Evolutionary conservation across 805 yeast genomes (phyloP).

Genomic region (Wickerhamiella cacticola): DNA sequence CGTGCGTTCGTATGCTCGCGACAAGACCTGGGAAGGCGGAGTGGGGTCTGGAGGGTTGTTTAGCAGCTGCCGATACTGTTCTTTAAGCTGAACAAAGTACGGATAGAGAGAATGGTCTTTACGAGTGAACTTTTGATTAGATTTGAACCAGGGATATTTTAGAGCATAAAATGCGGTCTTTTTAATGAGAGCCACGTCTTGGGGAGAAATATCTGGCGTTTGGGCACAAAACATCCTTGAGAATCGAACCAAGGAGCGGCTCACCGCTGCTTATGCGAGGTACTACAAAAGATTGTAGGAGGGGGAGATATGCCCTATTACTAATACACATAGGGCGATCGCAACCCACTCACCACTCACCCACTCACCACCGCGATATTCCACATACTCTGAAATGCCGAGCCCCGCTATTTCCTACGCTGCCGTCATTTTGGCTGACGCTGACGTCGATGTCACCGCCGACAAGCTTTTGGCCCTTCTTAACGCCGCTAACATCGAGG

Average conservation of each 20-base stretch:
- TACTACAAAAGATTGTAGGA: no score
- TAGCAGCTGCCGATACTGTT: constrained; percentile 37
- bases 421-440: constrained; percentile 95
- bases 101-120: constrained; percentile 47
- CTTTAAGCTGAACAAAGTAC: constrained; percentile 38
- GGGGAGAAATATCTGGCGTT: constrained; percentile 34
- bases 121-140: constrained; percentile 42
- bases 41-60: neutral
- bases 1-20: constrained; percentile 14
- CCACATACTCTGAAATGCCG: constrained; percentile 18
- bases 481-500: constrained; percentile 67
- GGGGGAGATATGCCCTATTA: neutral
- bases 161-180: constrained; percentile 60
- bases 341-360: neutral
- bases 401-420: constrained; percentile 37
- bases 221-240: constrained; percentile 23
- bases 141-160: constrained; percentile 40
- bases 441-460: constrained; percentile 85
- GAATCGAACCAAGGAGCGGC: neutral
- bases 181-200: constrained; percentile 60
- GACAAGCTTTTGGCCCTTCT: constrained; percentile 71
- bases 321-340: constrained; percentile 6
- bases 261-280: no score
- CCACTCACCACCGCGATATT: constrained; percentile 9
- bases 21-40: constrained; percentile 10